Percentiles rank a stretch among this genome's conserved stretches.
Evolutionary conservation across 192 early-diverging fungal species (phyloP).

Genomic region (Entomortierella lignicola): DNA sequence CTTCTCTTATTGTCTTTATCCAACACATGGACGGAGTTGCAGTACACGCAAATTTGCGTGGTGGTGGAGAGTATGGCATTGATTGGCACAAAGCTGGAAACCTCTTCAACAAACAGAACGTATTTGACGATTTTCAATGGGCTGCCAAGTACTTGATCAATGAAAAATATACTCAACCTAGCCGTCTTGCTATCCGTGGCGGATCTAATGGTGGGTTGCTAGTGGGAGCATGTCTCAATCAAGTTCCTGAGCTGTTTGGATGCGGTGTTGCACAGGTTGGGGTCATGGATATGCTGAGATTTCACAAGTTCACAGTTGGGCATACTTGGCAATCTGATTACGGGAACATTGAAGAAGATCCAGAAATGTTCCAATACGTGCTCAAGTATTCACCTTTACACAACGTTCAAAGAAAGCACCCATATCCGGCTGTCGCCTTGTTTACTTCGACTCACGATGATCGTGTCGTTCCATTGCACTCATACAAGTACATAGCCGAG

Average conservation of each 20-base stretch:
- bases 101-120: conserved; percentile 74
- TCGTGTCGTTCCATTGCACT: conserved; percentile 73
- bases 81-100: conserved; percentile 66
- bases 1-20: conserved; percentile 56
- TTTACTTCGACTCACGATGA: conserved; percentile 79
- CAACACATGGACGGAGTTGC: conserved; percentile 68
- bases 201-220: conserved; percentile 80
- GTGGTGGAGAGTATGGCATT: conserved; percentile 74
- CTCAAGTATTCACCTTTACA: conserved; percentile 75
- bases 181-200: conserved; percentile 67
- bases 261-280: conserved; percentile 74
- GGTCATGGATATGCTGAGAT: conserved; percentile 79
- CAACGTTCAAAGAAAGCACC: conserved; percentile 62
- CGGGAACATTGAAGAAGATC: conserved; percentile 69
- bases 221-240: conserved; percentile 78
- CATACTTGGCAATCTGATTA: conserved; percentile 76
- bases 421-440: conserved; percentile 72
- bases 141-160: conserved; percentile 71
- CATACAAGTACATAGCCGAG: conserved; percentile 70
- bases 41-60: conserved; percentile 75
- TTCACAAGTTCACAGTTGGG: conserved; percentile 86
- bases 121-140: conserved; percentile 82
- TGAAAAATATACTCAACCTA: conserved; percentile 66
- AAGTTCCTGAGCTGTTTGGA: conserved; percentile 80
- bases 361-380: conserved; percentile 74